Evolutionary conservation across 352 stramenopile genomes (phyloP).

Genomic region (Halophytophthora batemanensis): DNA sequence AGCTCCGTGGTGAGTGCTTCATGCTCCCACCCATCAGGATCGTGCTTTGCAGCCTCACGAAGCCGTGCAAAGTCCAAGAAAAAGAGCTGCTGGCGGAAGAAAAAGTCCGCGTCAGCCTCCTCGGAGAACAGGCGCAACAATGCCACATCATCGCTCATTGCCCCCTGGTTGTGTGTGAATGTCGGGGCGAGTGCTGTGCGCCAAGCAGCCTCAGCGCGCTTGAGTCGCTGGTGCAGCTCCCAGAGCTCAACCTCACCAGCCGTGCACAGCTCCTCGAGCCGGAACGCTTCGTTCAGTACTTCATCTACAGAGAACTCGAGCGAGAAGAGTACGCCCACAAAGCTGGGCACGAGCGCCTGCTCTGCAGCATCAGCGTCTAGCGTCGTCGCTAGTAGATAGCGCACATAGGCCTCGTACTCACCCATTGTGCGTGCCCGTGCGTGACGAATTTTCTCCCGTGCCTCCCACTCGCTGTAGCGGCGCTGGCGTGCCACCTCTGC

Average conservation of each 20-base stretch:
- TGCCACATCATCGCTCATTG: conserved; percentile 5
- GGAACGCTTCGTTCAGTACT: conserved; percentile 29
- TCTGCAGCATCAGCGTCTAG: conserved; percentile 49
- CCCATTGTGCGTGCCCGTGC: conserved; percentile 15
- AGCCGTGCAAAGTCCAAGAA: conserved; percentile 28
- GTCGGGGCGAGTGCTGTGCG: not conserved
- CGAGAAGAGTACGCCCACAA: conserved; percentile 58
- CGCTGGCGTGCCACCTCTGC: conserved; percentile 1
- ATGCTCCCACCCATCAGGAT: not conserved
- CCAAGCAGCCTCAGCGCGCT: conserved; percentile 21
- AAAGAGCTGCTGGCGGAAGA: conserved; percentile 48
- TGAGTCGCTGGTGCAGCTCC: conserved; percentile 27
- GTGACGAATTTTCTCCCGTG: not conserved
- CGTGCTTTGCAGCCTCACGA: not conserved
- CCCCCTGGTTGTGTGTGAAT: not conserved
- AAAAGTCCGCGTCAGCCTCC: conserved; percentile 38
- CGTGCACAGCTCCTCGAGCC: conserved; percentile 38
- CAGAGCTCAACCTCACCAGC: conserved; percentile 34
- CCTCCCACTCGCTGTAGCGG: conserved; percentile 12
- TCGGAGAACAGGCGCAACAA: conserved; percentile 44
- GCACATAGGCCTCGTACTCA: conserved; percentile 47
- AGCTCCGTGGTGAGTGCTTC: conserved; percentile 10
- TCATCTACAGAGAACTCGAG: conserved; percentile 36
- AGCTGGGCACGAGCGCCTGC: conserved; percentile 42
- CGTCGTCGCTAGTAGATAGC: conserved; percentile 42